Evolutionary conservation across 2,329 filamentous ascomycete species (phyloP).

Genomic region (Pseudocercospora crystallina): DNA sequence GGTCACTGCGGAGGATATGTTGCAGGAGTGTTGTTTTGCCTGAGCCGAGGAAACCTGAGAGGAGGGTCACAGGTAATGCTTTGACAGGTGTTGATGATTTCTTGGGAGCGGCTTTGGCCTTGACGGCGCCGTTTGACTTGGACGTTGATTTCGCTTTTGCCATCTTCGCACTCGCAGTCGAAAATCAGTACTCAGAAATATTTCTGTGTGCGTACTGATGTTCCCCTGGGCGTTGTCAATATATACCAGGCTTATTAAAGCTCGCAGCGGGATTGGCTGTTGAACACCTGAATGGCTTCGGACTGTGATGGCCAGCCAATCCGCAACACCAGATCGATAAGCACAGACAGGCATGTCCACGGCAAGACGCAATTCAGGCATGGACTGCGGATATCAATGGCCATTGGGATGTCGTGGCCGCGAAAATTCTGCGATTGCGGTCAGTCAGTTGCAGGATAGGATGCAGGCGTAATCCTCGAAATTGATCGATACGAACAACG

Average conservation of each 20-base stretch:
- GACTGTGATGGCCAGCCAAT: slow-evolving; percentile 19
- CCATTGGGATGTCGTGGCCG: too few species aligned
- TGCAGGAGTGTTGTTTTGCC: slow-evolving; percentile 71
- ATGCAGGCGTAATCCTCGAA: too few species aligned
- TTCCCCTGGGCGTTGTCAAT: slow-evolving; percentile 7
- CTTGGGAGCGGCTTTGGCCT: slow-evolving; percentile 6
- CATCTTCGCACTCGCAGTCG: slow-evolving; percentile 5
- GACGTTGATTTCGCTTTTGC: slow-evolving; percentile 17
- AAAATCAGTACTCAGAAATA: background rate
- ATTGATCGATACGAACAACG: too few species aligned
- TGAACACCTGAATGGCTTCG: slow-evolving; percentile 14
- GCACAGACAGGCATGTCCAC: background rate
- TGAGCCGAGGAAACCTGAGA: slow-evolving; percentile 63
- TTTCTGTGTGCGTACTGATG: background rate
- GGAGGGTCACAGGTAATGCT: slow-evolving; percentile 58
- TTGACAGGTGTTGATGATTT: slow-evolving; percentile 18
- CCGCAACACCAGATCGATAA: slow-evolving; percentile 1
- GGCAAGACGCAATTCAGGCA: too few species aligned
- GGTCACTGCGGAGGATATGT: slow-evolving; percentile 65
- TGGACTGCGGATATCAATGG: too few species aligned
- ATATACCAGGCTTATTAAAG: too few species aligned
- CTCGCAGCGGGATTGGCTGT: background rate
- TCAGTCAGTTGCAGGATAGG: too few species aligned
- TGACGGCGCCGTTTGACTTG: slow-evolving; percentile 13
- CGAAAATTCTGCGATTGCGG: too few species aligned